Conservation (phyloP, 164 flowering plant genomes). For the Liriodendron chinense region DNA sequence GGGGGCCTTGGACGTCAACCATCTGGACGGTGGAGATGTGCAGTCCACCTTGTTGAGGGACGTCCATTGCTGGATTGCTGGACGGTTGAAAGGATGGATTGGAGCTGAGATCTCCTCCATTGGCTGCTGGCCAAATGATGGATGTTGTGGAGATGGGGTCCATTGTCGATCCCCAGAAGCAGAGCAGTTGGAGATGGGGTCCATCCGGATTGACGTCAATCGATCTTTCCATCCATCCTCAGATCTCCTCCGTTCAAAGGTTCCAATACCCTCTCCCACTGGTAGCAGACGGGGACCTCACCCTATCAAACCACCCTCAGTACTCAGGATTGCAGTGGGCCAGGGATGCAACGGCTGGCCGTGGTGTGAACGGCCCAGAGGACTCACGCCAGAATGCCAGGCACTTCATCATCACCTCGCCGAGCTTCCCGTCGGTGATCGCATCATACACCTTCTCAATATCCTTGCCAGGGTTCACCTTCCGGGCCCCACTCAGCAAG, state of each 20-base stretch:
- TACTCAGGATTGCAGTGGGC: slow-evolving; percentile 21
- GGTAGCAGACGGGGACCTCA: slow-evolving; percentile 26
- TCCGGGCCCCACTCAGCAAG: slow-evolving; percentile 41
- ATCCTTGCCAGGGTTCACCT: slow-evolving; percentile 47
- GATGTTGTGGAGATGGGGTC: too few species aligned
- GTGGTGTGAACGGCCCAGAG: slow-evolving; percentile 25
- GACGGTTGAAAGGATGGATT: too few species aligned
- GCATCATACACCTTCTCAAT: slow-evolving; percentile 48
- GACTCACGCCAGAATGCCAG: slow-evolving; percentile 28
- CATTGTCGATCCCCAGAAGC: too few species aligned
- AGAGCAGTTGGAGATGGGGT: too few species aligned
- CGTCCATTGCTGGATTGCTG: too few species aligned
- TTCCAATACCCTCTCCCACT: slow-evolving; percentile 26
- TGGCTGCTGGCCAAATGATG: too few species aligned
- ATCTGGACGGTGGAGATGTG: too few species aligned
- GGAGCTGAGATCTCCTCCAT: too few species aligned
- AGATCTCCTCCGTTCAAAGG: not conserved
- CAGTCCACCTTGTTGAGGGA: too few species aligned
- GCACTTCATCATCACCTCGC: slow-evolving; percentile 36
- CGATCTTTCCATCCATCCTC: too few species aligned
- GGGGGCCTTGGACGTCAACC: too few species aligned
- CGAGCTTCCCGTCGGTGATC: slow-evolving; percentile 38
- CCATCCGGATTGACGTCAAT: too few species aligned
- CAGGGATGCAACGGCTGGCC: slow-evolving; percentile 18
- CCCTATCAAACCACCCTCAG: slow-evolving; percentile 26